These are phyloP conservation scores for Ophioceras dolichostomum DNA, from an alignment of 2,329 filamentous ascomycete genomes.

Conservation along the genomic window DNA sequence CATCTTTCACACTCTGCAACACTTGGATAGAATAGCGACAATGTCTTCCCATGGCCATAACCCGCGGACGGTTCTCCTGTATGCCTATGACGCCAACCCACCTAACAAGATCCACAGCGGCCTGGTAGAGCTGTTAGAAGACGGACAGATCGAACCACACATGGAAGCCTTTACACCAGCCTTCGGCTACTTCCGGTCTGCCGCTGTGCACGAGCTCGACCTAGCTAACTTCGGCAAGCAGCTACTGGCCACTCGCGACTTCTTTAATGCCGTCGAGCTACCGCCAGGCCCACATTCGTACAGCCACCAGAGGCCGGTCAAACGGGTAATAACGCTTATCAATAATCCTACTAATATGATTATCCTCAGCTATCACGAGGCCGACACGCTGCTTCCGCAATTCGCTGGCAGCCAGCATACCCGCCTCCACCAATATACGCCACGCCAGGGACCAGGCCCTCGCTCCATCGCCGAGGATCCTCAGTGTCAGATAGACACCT, in stretches of 20 bases:
- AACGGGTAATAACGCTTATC: too few species aligned
- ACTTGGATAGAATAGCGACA: too few species aligned
- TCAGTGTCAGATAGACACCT: too few species aligned
- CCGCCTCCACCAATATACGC: not conserved
- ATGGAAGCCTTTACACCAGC: constrained; percentile 28
- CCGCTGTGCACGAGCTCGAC: constrained; percentile 18
- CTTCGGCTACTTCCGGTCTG: constrained; percentile 25
- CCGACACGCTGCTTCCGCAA: constrained; percentile 30
- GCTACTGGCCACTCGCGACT: constrained; percentile 38
- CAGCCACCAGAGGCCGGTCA: too few species aligned
- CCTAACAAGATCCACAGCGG: constrained; percentile 31
- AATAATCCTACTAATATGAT: too few species aligned
- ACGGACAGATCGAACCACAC: constrained; percentile 17
- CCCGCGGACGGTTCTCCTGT: too few species aligned
- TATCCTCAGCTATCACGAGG: constrained; percentile 52
- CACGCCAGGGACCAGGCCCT: not conserved
- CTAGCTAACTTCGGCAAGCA: constrained; percentile 24
- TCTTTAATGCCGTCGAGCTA: too few species aligned
- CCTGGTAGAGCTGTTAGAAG: constrained; percentile 25
- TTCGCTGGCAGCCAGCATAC: not conserved
- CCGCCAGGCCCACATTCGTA: too few species aligned
- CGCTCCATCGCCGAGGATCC: not conserved
- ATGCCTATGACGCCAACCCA: too few species aligned
- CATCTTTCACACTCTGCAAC: too few species aligned
- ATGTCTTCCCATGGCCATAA: too few species aligned